Evolutionary conservation across 1,284 basidiomycete species (phyloP), one percentile per base, ranked within the genome.

Genomic region (Anthracocystis walkeri): DNA sequence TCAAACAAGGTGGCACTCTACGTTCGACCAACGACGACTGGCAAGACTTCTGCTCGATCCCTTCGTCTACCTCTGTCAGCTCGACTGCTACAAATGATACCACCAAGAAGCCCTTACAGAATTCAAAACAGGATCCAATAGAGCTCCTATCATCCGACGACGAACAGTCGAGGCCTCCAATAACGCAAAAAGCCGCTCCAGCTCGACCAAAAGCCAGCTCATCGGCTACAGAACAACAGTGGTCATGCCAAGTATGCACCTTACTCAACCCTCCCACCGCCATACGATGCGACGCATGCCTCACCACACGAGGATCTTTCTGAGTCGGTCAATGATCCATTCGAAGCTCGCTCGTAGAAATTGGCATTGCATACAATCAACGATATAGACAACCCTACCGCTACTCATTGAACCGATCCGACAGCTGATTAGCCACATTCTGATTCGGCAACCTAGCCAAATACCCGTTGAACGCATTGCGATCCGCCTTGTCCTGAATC

Each of bases 401-500:
- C 29, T 27, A 27, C 44, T 65, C 72, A 35, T 65, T 75, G 48
- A 66, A 61, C 4, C 58, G 51, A 40, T 75, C 68, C 54, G 53
- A 42, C 33, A 75, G 68, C 68, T 71, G 64, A 45, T 68, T 75
- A 0, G 73, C 73, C 14, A 67, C 31, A 20, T 35, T 41, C 42
- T 65, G 63, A 42, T 45, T 71, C 12, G 73, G 65, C 16, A 75
- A 45, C 33, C 73, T 35, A 0, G 68, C 51, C 29, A 71, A 18
- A 33, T 75, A 75, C 0, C 58, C 52, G 16, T 42, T 68, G 58
- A 75, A 67, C n/a, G 64, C 61, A 23, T 58, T 67, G 16, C 68
- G 68, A 41, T 82, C 80, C 10, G 64, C 46, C 64, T 79, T 82
- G 63, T 82, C 78, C 45, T 68, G 66, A 48, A 69, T 63, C 58